Evolutionary conservation across 2,329 filamentous ascomycete genomes (phyloP), one percentile per base, ranked within the genome.

Genomic region (Tolypocladium album): DNA sequence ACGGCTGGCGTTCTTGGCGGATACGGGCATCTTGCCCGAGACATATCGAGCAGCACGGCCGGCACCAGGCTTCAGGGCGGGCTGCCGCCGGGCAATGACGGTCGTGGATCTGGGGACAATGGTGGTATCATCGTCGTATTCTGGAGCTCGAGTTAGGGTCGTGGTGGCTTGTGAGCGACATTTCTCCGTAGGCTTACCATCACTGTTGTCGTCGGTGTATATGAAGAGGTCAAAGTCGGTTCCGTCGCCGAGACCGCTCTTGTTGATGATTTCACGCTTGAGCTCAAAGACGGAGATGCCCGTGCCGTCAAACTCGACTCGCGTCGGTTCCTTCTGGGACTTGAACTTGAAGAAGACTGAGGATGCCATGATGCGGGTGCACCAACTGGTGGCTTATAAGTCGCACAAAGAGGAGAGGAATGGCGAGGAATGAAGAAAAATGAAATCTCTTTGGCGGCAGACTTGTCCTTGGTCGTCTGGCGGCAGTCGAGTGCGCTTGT

Each of bases 281-380:
- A 99, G 82, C 73, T 99, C 95, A 77, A 97, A 99, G 64, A 97
- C 94, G 63, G 93, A 96, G 72, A 97, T 96, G 75, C 91, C 91
- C 69, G 93, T 97, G 72, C 94, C 94, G 76, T 99, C 93, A 75
- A 99, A 97, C 71, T 92, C 90, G 69, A 99, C 92, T 71, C 92
- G 87, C 61, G 91, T 91, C 62, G 92, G 90, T 72, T 97, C 94
- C 79, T 92, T 97, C 73, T 95, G 92, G 68, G 93, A 97, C 79
- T 97, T 97, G 87, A 99, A 99, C 79, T 96, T 96, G 89, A 97
- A 99, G 78, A 97, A 97, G 72, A 99, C 94, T 66, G 92, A 97
- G 60, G 94, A 96, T 73, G 91, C 86, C 92, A 97, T 97, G 70
- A 70, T 85, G 62, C 62, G 40, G 27, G 43, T 34, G 50, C 40